Evolutionary conservation across 495 filamentous ascomycete species (phyloP), one percentile per base, ranked within the genome.

Genomic region (Amniculicola lignicola): DNA sequence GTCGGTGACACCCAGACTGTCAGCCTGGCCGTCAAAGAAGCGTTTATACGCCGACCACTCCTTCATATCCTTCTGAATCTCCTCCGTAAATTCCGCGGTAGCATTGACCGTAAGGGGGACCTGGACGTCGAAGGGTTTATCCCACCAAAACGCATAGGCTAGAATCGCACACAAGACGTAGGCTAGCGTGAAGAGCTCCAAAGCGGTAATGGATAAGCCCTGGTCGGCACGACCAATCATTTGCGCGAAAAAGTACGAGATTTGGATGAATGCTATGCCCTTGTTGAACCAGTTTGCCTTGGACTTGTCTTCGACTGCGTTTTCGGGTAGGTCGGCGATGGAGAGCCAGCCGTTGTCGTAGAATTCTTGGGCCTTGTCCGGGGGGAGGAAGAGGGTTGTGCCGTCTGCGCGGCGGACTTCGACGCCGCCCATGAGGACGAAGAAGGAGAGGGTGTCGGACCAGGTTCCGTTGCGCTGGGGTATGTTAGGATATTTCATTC

Each of bases 171-270:
- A 51, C 1, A 25, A 18, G 21, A 58, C 27, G n/a, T 51, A 58
- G 16, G 46, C 47, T 15, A 58, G 54, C 3, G 54, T 58, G 46
- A 58, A 58, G 12, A 51, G 39, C 25, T 51, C 54, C 14, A 58
- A 18, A 6, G 39, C 7, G 2, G 54, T 51, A 28, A 58, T 36
- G 15, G 36, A 25, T n/a, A 49, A 19, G 16, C 43, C 43, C n/a
- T 45, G 3, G 15, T 29, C 36, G 15, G 36, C 51, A 18, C 53
- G 39, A 4, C 53, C 53, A 21, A 57, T 37, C 2, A 49, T 1
- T 15, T 57, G 53, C 2, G 24, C 18, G 11, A 58, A 25, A 16
- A 58, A 44, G 45, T 38, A 58, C 2, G 45, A 27, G 37, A 51
- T 51, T 22, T 51, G 36, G 11, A 50, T 11, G 19, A 21, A 41